phyloP scores from a whole-genome alignment of 1,139 yeast genomes.

The Insectozyma bohioensis region DNA sequence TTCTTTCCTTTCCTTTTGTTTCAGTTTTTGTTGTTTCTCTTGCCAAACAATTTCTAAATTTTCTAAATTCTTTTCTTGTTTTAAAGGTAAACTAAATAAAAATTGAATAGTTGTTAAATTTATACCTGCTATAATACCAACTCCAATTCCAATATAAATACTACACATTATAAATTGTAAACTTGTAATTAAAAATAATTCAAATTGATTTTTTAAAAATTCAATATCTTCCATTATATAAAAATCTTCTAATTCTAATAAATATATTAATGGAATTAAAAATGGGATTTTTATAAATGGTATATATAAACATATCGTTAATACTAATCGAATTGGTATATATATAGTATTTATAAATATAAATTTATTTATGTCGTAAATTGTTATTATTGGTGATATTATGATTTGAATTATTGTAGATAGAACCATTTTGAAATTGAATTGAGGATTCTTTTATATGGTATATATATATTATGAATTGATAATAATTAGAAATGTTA shows the following conservation, averaged over 20 bases:
- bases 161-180: slow-evolving; percentile 14
- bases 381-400: slow-evolving; percentile 10
- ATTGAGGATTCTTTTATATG: too few species aligned
- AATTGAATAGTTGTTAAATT: slow-evolving; percentile 12
- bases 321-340: slow-evolving; percentile 11
- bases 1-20: neutral
- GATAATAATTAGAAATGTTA: too few species aligned
- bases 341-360: slow-evolving; percentile 11
- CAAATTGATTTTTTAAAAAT: slow-evolving; percentile 13
- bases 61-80: neutral
- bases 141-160: slow-evolving; percentile 13
- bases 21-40: neutral
- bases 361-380: slow-evolving; percentile 8
- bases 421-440: neutral
- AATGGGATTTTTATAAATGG: slow-evolving; percentile 15
- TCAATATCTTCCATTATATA: slow-evolving; percentile 5
- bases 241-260: slow-evolving; percentile 14
- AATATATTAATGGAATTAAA: slow-evolving; percentile 12
- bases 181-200: slow-evolving; percentile 11
- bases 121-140: slow-evolving; percentile 12
- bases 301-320: slow-evolving; percentile 12
- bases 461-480: too few species aligned
- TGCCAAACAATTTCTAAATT: slow-evolving; percentile 2
- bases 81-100: slow-evolving; percentile 7
- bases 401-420: slow-evolving; percentile 6